Evolutionary conservation across 148 eudicot genomes (phyloP).

Genomic region (Camellia lanceoleosa): DNA sequence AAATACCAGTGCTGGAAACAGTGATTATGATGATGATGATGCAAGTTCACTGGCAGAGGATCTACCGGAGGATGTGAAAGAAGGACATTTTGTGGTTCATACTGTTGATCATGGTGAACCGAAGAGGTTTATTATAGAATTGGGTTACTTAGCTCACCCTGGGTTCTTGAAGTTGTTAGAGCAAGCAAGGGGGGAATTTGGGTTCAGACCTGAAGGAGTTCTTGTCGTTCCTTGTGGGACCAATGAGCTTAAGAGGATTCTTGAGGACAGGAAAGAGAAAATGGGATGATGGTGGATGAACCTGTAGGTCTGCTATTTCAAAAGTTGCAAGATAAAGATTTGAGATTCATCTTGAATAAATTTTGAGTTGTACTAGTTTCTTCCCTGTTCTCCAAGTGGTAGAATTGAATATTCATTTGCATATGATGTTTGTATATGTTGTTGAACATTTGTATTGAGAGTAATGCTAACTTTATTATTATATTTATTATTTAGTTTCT

Average conservation of each 20-base stretch:
- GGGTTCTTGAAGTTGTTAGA: constrained; percentile 39
- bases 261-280: constrained; percentile 21
- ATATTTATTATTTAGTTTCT: too few relatives aligned
- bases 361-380: too few relatives aligned
- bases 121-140: constrained; percentile 36
- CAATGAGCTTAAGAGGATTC: constrained; percentile 42
- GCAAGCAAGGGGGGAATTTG: constrained; percentile 48
- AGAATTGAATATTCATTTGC: too few relatives aligned
- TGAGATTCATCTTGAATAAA: background rate
- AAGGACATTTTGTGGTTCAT: constrained; percentile 45
- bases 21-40: background rate
- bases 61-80: constrained; percentile 19
- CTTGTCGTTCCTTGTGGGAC: constrained; percentile 50
- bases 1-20: background rate
- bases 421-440: too few relatives aligned
- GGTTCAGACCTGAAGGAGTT: constrained; percentile 42
- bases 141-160: constrained; percentile 35
- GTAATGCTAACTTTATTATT: too few relatives aligned
- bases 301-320: background rate
- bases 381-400: too few relatives aligned
- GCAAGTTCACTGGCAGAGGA: constrained; percentile 10
- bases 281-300: background rate
- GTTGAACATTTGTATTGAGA: too few relatives aligned
- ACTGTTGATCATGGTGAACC: constrained; percentile 29
- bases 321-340: background rate